Evolutionary conservation across 257 asterid species (phyloP), one percentile per base, ranked within the genome.

Genomic region (Solanum sejunctum): DNA sequence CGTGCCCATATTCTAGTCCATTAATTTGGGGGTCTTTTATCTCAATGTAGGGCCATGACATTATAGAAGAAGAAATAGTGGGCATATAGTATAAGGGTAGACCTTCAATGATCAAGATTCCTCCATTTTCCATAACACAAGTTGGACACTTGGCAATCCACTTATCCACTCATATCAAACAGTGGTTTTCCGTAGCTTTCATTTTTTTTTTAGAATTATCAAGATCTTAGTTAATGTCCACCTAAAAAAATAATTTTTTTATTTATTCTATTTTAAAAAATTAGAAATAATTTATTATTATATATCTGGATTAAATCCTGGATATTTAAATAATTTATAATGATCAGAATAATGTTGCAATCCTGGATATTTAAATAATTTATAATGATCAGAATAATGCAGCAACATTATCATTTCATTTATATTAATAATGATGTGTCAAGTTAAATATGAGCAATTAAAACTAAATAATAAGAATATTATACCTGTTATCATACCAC

Each of bases 61-160:
- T 77, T 52, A 52, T 77, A 51, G 18, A 11, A 72, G 12, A 49
- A 75, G 13, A 77, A 77, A 26, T 26, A 77, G 82, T 72, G 56
- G 56, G 36, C 55, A 43, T 20, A 72, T 26, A 64, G 26, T 64
- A 26, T 13, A 28, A 64, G 18, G 43, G 43, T 64, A 32, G 80
- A 72, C 80, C 80, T 20, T 72, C 56, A 41, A 61, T 57, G 79
- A 36, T 60, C 39, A 18, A 66, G 85, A 87, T 60, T 84, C 89
- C 85, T 49, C 49, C 18, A 13, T 17, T 36, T 7, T 47, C 39
- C 36, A 18, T 23, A 71, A 71, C 39, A 43, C 80, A 72, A 41
- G 56, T 12, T 72, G 39, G 17, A 45, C 80, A 43, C 39, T 21
- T 45, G 36, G 80, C 57, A 20, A 72, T 43, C 52, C 78, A 69